Evolutionary conservation across 2,329 filamentous ascomycete species (phyloP).

Genomic region (Colletotrichum musicola): DNA sequence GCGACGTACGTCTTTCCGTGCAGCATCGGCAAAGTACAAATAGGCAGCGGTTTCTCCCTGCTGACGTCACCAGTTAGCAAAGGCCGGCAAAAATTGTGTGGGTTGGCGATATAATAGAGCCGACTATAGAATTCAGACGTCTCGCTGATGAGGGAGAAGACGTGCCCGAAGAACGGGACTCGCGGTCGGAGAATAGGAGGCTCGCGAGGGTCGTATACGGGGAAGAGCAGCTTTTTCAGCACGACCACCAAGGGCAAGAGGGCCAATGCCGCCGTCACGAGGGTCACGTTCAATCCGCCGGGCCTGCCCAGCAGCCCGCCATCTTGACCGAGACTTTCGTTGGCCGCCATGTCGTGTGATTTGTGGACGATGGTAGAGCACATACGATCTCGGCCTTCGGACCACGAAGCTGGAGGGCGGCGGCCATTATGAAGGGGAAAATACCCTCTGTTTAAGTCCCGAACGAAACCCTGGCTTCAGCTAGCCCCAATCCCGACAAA

Average conservation of each 20-base stretch:
- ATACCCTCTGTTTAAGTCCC: background rate
- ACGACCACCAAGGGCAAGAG: slow-evolving; percentile 8
- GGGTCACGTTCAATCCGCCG: background rate
- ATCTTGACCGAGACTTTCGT: background rate
- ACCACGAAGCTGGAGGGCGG: background rate
- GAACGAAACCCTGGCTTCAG: background rate
- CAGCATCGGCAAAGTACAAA: slow-evolving; percentile 60
- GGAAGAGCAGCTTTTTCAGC: slow-evolving; percentile 25
- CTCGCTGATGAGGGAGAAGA: slow-evolving; percentile 55
- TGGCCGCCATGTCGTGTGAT: background rate
- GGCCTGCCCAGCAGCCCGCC: too few relatives aligned
- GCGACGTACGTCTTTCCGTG: slow-evolving; percentile 59
- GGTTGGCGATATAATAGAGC: slow-evolving; percentile 50
- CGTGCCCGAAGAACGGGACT: slow-evolving; percentile 60
- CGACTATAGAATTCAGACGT: slow-evolving; percentile 52
- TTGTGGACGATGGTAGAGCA: background rate
- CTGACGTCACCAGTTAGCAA: slow-evolving; percentile 21
- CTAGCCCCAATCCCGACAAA: background rate
- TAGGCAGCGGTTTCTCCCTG: slow-evolving; percentile 46
- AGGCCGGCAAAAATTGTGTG: background rate
- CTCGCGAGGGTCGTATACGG: slow-evolving; percentile 50
- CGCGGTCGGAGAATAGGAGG: slow-evolving; percentile 55
- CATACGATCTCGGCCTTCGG: background rate
- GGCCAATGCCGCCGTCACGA: slow-evolving; percentile 8
- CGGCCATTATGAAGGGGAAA: too few relatives aligned